Conservation (phyloP, 345 rosid species). For the Eucalyptus curtisii region DNA sequence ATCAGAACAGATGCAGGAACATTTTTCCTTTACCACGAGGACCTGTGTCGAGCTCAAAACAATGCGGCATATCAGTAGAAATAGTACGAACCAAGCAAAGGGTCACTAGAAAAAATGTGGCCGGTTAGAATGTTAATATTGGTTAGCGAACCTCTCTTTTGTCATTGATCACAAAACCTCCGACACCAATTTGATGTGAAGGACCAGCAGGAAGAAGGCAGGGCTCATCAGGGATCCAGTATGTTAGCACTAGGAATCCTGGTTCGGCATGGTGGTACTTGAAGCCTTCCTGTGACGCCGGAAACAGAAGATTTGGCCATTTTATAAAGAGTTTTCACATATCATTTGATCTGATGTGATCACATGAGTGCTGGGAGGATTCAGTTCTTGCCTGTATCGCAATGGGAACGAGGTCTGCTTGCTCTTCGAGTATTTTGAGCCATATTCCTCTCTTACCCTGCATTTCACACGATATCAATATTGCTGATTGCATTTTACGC, state of each 20-base stretch:
- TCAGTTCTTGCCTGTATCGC: conserved; percentile 23
- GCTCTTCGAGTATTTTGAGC: conserved; percentile 24
- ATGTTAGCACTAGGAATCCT: conserved; percentile 33
- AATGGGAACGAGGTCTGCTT: conserved; percentile 35
- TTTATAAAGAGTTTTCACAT: background rate
- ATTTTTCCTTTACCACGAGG: conserved; percentile 40
- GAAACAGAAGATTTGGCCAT: background rate
- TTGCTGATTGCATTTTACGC: background rate
- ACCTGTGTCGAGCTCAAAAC: conserved; percentile 3
- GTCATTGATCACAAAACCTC: conserved; percentile 30
- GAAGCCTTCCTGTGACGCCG: conserved; percentile 24
- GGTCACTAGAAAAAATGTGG: background rate
- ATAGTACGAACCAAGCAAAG: background rate
- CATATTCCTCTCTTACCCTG: conserved; percentile 40
- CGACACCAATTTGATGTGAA: conserved; percentile 40
- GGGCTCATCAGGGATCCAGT: conserved; percentile 40
- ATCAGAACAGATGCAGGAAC: conserved; percentile 20
- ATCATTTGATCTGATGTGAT: background rate
- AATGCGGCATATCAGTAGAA: background rate
- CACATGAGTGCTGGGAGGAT: background rate
- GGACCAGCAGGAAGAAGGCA: conserved; percentile 36
- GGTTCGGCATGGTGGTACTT: conserved; percentile 43
- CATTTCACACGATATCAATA: background rate
- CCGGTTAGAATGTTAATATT: background rate
- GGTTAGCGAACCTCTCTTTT: conserved; percentile 16